Conservation (phyloP, 495 filamentous ascomycete species). For the Penicillium subrubescens region DNA sequence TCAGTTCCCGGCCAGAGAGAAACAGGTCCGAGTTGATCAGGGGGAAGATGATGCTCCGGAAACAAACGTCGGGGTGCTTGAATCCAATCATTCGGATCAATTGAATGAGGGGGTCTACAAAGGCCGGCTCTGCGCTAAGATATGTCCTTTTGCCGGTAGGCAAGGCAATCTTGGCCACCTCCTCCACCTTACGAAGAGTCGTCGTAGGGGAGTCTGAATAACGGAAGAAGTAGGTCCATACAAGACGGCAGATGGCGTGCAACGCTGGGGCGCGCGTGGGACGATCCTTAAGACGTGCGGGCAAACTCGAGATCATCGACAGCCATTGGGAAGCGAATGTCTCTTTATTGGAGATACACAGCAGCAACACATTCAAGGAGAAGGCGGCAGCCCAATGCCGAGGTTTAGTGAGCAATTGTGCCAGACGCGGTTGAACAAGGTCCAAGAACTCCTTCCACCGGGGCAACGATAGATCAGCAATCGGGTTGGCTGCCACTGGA, state of each 20-base stretch:
- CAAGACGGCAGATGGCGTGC: slow-evolving; percentile 85
- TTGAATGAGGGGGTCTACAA: slow-evolving; percentile 87
- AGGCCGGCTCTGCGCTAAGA: slow-evolving; percentile 74
- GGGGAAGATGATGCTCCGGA: slow-evolving; percentile 88
- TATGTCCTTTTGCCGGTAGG: slow-evolving; percentile 76
- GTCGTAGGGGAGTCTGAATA: slow-evolving; percentile 68
- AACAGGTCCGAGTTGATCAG: slow-evolving; percentile 91
- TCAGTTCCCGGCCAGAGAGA: slow-evolving; percentile 70
- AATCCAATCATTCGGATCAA: slow-evolving; percentile 94
- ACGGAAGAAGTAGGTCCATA: slow-evolving; percentile 95
- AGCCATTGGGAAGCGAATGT: slow-evolving; percentile 84
- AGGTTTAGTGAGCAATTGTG: slow-evolving; percentile 84
- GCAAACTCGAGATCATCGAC: slow-evolving; percentile 71
- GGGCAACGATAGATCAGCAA: slow-evolving; percentile 69
- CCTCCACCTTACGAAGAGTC: slow-evolving; percentile 79
- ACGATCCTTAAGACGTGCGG: slow-evolving; percentile 81
- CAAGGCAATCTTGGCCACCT: slow-evolving; percentile 79
- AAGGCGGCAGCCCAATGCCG: slow-evolving; percentile 88
- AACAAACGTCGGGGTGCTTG: slow-evolving; percentile 90
- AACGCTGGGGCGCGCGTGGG: slow-evolving; percentile 76
- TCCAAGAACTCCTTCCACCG: slow-evolving; percentile 86
- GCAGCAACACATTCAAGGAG: slow-evolving; percentile 77
- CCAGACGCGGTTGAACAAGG: slow-evolving; percentile 70
- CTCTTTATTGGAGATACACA: slow-evolving; percentile 86
- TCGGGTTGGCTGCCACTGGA: slow-evolving; percentile 80